These are phyloP conservation scores for Zygoascus biomembranicola DNA, from an alignment of 805 yeast species.

Conservation along the genomic window DNA sequence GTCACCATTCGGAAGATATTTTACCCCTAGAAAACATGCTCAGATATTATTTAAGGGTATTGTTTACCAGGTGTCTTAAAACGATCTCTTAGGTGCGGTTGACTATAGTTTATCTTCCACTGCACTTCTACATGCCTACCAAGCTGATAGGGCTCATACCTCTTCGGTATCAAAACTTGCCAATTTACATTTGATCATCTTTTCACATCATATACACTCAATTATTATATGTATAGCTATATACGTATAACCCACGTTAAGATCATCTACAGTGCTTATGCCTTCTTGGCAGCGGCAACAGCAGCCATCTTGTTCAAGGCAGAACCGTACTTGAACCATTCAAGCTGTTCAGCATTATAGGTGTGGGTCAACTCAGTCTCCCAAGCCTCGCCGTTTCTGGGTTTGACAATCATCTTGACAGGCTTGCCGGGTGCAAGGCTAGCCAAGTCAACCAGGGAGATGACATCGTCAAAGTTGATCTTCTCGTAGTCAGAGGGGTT, in stretches of 20 bases:
- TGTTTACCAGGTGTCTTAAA: no score
- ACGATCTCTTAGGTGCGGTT: no score
- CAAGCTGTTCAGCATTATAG: slow-evolving; percentile 92
- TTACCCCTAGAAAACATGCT: no score
- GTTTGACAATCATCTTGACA: slow-evolving; percentile 64
- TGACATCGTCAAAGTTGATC: slow-evolving; percentile 82
- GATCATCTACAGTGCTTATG: background rate
- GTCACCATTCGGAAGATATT: no score
- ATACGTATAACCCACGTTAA: background rate
- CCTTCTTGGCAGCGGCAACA: slow-evolving; percentile 32
- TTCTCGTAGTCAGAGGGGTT: slow-evolving; percentile 86
- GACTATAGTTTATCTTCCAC: no score
- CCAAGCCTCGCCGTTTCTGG: slow-evolving; percentile 74
- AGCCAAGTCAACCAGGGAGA: slow-evolving; percentile 77
- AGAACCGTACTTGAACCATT: slow-evolving; percentile 98
- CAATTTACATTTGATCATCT: background rate
- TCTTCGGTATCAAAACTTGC: background rate
- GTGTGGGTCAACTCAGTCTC: slow-evolving; percentile 90
- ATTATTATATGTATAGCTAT: background rate
- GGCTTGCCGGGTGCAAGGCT: slow-evolving; percentile 88
- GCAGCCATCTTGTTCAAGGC: slow-evolving; percentile 94
- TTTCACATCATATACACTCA: background rate
- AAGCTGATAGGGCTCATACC: background rate
- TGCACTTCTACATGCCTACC: background rate
- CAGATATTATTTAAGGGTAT: no score